phyloP scores from a whole-genome alignment of 441 rosid species.

The Bruguiera hainesii region DNA sequence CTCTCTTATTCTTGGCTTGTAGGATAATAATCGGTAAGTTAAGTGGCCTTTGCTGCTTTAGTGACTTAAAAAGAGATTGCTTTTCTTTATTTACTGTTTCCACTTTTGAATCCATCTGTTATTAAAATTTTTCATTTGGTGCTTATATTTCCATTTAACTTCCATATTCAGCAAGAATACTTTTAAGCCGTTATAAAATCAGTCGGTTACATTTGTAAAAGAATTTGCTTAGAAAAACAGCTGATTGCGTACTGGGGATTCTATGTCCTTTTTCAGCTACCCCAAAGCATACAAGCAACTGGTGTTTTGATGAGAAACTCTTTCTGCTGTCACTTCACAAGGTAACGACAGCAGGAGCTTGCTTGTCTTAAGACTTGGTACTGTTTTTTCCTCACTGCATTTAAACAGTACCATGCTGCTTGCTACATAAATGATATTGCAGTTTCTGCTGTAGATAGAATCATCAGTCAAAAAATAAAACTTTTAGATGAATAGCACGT shows the following conservation, averaged over 20 bases:
- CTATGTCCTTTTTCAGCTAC: slow-evolving; percentile 37
- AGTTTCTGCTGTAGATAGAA: too few relatives aligned
- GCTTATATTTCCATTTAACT: too few relatives aligned
- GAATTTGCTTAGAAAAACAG: not conserved
- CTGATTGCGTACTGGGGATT: slow-evolving; percentile 9
- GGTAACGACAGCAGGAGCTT: slow-evolving; percentile 34
- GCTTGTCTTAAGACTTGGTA: not conserved
- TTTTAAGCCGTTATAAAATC: too few relatives aligned
- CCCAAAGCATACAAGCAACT: slow-evolving; percentile 49
- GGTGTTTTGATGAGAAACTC: slow-evolving; percentile 79
- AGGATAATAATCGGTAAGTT: too few relatives aligned
- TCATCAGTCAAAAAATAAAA: too few relatives aligned
- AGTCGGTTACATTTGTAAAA: not conserved
- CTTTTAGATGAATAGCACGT: not conserved
- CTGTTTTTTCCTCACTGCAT: not conserved
- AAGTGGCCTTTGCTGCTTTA: too few relatives aligned
- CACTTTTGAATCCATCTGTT: too few relatives aligned
- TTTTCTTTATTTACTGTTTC: too few relatives aligned
- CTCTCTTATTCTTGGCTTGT: too few relatives aligned
- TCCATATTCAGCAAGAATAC: too few relatives aligned
- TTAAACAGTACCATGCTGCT: not conserved
- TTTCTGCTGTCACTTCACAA: slow-evolving; percentile 82
- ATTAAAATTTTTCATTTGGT: too few relatives aligned
- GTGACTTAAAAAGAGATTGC: too few relatives aligned
- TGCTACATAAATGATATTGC: not conserved